These are phyloP conservation scores for Solanum infundibuliforme DNA, from an alignment of 257 asterid species.

Conservation along the genomic window DNA sequence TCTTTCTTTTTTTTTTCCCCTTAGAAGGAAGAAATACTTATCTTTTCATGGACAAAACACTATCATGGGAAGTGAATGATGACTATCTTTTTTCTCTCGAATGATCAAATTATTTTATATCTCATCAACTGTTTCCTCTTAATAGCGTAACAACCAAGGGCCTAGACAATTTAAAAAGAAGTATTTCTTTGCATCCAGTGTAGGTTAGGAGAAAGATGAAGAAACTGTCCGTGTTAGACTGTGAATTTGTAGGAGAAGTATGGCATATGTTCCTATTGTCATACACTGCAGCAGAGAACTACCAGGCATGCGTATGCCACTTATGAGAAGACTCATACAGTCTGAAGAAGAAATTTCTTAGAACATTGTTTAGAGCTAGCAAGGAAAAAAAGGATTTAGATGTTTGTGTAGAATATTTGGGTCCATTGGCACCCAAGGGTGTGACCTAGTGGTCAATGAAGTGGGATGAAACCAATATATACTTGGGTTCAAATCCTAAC, in stretches of 20 bases:
- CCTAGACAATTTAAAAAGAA: neutral
- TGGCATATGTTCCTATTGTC: neutral
- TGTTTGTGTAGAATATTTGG: neutral
- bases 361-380: neutral
- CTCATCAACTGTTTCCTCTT: neutral
- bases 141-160: neutral
- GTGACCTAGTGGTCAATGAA: neutral
- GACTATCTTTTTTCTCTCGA: neutral
- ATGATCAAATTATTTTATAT: neutral
- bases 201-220: neutral
- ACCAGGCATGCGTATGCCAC: neutral
- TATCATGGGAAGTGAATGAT: neutral
- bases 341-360: neutral
- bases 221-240: neutral
- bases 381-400: neutral
- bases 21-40: neutral
- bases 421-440: neutral
- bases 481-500: neutral
- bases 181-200: neutral
- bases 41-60: too few relatives aligned
- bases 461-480: neutral
- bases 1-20: neutral
- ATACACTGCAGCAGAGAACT: neutral
- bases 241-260: neutral
- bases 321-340: neutral